Evolutionary conservation across 257 asterid species (phyloP).

Genomic region (Solanum megistacrolobum): DNA sequence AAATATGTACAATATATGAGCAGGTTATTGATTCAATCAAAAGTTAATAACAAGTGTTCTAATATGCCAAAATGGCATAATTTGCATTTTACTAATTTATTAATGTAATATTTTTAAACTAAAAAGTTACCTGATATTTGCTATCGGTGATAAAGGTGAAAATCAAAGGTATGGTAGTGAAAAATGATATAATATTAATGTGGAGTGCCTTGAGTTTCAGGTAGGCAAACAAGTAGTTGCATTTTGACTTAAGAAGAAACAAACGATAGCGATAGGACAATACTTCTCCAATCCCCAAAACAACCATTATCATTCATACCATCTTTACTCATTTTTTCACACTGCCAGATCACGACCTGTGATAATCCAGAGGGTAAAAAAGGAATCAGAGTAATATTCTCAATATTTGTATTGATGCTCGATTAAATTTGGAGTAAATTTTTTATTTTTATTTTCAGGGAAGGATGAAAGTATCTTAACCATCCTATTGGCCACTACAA

Average conservation of each 20-base stretch:
- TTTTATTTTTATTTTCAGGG: too few species aligned
- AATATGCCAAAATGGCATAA: neutral
- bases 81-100: neutral
- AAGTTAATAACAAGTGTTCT: too few species aligned
- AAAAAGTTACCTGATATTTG: neutral
- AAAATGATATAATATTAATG: neutral
- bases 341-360: neutral
- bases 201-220: neutral
- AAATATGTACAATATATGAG: too few species aligned
- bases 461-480: too few species aligned
- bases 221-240: neutral
- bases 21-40: neutral
- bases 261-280: neutral
- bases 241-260: neutral
- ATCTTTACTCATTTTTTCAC: neutral
- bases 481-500: neutral
- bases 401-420: too few species aligned
- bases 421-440: rapidly evolving
- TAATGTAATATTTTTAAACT: too few species aligned
- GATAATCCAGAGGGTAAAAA: neutral
- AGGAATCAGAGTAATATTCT: too few species aligned
- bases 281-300: neutral
- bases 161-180: neutral
- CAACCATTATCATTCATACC: neutral
- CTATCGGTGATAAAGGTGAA: neutral